These are phyloP conservation scores for Candida insectalens DNA, from an alignment of 805 yeast species.

Conservation along the genomic window DNA sequence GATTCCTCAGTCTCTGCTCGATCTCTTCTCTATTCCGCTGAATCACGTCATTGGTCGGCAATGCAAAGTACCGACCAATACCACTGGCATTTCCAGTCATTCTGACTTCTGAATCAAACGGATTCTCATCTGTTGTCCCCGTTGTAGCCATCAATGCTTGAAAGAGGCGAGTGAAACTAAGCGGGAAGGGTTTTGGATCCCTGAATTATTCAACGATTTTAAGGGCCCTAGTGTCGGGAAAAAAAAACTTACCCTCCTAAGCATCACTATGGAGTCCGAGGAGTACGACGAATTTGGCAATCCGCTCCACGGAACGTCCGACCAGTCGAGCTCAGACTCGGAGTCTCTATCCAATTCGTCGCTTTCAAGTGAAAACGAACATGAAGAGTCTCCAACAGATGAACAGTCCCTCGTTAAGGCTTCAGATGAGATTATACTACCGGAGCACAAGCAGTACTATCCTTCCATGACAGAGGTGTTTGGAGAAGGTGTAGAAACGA, in stretches of 20 bases:
- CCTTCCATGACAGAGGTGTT: constrained; percentile 36
- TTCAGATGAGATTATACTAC: constrained; percentile 26
- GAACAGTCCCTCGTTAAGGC: constrained; percentile 52
- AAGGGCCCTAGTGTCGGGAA: no score
- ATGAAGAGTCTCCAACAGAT: constrained; percentile 50
- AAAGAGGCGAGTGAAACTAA: no score
- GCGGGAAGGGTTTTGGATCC: no score
- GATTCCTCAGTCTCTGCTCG: constrained; percentile 1
- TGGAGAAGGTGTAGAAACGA: constrained; percentile 57
- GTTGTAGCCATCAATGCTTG: no score
- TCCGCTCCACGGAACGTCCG: constrained; percentile 41
- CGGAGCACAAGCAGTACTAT: constrained; percentile 36
- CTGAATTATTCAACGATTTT: no score
- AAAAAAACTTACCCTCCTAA: no score
- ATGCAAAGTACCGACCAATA: no score
- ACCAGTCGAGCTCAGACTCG: neutral
- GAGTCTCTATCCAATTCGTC: neutral
- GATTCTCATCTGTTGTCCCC: no score
- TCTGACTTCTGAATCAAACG: no score
- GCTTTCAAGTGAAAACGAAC: neutral
- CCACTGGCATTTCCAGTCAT: no score
- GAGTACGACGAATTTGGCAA: constrained; percentile 84
- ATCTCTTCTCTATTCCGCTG: constrained; percentile 3
- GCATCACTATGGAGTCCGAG: no score
- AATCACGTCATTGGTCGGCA: constrained; percentile 9